Evolutionary conservation across 2,329 filamentous ascomycete species (phyloP).

Genomic region (Colletotrichum limetticola): DNA sequence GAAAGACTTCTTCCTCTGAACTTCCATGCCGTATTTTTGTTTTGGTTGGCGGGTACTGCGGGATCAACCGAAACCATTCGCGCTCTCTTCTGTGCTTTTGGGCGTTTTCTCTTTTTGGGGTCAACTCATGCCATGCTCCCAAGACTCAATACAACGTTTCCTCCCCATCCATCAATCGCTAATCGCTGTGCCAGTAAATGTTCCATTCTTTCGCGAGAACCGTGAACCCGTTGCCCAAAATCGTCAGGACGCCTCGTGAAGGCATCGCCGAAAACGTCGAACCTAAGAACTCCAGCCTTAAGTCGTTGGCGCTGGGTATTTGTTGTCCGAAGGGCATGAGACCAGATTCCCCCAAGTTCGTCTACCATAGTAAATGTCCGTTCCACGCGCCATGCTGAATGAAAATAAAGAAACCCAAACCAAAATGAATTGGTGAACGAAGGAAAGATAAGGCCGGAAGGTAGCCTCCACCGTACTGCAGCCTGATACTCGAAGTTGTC

Average conservation of each 20-base stretch:
- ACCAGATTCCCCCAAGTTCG: constrained; percentile 20
- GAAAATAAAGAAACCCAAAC: constrained; percentile 30
- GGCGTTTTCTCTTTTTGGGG: constrained; percentile 23
- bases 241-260: constrained; percentile 28
- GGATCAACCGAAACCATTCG: constrained; percentile 25
- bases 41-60: neutral
- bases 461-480: neutral
- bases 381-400: constrained; percentile 35
- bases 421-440: constrained; percentile 5
- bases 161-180: constrained; percentile 14
- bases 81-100: constrained; percentile 33
- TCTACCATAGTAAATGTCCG: constrained; percentile 33
- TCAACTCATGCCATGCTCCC: constrained; percentile 30
- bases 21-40: constrained; percentile 7
- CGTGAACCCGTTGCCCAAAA: constrained; percentile 16
- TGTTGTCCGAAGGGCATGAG: constrained; percentile 24
- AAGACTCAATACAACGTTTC: constrained; percentile 27
- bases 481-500: constrained; percentile 11
- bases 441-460: constrained; percentile 6
- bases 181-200: constrained; percentile 28
- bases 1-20: neutral
- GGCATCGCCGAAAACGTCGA: constrained; percentile 23
- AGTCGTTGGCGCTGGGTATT: constrained; percentile 26
- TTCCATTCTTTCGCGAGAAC: constrained; percentile 20
- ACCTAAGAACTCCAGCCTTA: constrained; percentile 32